These are phyloP conservation scores for Gelatoporia subvermispora DNA, from an alignment of 768 basidiomycete species.

Conservation along the genomic window DNA sequence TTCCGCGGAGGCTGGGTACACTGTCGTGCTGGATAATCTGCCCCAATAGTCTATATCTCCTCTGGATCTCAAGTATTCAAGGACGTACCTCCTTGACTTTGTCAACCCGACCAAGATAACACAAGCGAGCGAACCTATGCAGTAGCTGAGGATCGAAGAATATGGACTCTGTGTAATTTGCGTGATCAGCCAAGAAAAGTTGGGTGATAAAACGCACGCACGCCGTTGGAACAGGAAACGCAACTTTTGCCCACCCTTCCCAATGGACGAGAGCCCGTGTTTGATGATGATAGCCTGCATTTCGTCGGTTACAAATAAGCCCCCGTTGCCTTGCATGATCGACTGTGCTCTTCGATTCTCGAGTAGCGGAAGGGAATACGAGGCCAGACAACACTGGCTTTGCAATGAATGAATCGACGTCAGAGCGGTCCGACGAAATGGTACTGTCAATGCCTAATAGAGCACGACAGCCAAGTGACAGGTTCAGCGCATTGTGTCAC, in stretches of 20 bases:
- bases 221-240: background rate
- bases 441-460: no score
- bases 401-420: no score
- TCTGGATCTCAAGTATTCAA: no score
- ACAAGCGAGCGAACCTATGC: slow-evolving; percentile 2
- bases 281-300: slow-evolving; percentile 1
- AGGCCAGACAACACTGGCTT: no score
- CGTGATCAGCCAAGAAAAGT: background rate
- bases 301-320: background rate
- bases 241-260: background rate
- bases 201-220: background rate
- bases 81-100: background rate
- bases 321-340: slow-evolving; percentile 4
- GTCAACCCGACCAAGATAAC: background rate
- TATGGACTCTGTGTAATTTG: background rate
- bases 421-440: no score
- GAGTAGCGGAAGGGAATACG: no score
- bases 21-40: slow-evolving; percentile 3
- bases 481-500: no score
- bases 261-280: background rate
- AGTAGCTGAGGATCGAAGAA: background rate
- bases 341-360: no score
- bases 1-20: slow-evolving; percentile 7
- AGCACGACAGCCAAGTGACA: no score
- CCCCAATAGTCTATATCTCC: background rate